These are phyloP conservation scores for Geotrichum macrosporum DNA, from an alignment of 1,139 yeast genomes.

Conservation along the genomic window DNA sequence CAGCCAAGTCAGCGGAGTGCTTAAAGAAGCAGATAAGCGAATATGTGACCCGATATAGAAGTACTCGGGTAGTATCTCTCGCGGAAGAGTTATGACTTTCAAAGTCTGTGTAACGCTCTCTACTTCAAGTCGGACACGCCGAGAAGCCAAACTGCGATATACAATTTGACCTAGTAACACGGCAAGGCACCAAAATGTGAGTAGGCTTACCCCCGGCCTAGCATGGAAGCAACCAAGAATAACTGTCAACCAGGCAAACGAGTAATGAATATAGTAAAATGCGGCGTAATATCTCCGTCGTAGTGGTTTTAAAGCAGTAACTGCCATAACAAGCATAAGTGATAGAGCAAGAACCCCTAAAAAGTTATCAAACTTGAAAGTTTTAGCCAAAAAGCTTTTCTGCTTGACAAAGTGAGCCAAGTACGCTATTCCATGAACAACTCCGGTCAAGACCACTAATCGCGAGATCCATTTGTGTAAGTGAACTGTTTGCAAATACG, in stretches of 20 bases:
- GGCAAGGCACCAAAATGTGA: slow-evolving; percentile 46
- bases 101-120: slow-evolving; percentile 33
- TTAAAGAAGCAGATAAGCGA: slow-evolving; percentile 40
- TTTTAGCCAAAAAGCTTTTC: slow-evolving; percentile 41
- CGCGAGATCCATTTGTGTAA: slow-evolving; percentile 83
- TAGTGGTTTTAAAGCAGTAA: slow-evolving; percentile 55
- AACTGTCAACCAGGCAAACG: slow-evolving; percentile 62
- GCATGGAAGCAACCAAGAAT: slow-evolving; percentile 64
- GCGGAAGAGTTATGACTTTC: slow-evolving; percentile 37
- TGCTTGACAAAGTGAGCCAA: slow-evolving; percentile 45
- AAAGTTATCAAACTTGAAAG: slow-evolving; percentile 49
- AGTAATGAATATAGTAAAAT: slow-evolving; percentile 66
- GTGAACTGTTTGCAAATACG: slow-evolving; percentile 53
- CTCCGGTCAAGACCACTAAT: slow-evolving; percentile 49
- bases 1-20: slow-evolving; percentile 37
- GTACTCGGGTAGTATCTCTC: slow-evolving; percentile 32
- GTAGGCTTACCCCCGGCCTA: slow-evolving; percentile 61
- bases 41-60: slow-evolving; percentile 48
- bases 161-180: slow-evolving; percentile 47
- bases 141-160: slow-evolving; percentile 34
- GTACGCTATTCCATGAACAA: slow-evolving; percentile 59
- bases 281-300: slow-evolving; percentile 52
- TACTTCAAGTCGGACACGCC: slow-evolving; percentile 32
- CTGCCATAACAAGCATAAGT: slow-evolving; percentile 43
- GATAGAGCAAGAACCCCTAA: slow-evolving; percentile 56